These are phyloP conservation scores for Cyclocybe cylindracea DNA, from an alignment of 768 basidiomycete genomes.

Conservation along the genomic window DNA sequence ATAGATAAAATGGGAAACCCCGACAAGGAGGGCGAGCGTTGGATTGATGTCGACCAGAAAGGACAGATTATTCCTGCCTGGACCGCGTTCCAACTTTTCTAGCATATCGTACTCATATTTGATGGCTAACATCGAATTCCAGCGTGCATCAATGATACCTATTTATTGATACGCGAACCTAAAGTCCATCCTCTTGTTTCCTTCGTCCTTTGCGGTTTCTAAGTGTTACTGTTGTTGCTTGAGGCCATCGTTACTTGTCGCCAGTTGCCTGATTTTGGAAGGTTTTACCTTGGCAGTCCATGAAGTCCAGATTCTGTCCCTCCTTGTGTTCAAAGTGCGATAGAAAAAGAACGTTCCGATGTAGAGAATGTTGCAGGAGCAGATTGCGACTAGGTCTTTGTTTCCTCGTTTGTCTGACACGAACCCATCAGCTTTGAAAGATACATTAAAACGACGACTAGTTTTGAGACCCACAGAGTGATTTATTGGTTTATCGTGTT, in stretches of 20 bases:
- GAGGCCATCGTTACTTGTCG: not conserved
- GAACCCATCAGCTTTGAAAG: not conserved
- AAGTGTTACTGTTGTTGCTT: conserved; percentile 61
- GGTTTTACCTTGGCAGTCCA: conserved; percentile 46
- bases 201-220: conserved; percentile 59
- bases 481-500: conserved; percentile 55
- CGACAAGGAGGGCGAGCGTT: conserved; percentile 46
- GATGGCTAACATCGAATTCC: not conserved
- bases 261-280: not conserved
- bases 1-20: conserved; percentile 47
- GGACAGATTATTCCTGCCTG: conserved; percentile 58
- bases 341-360: conserved; percentile 56
- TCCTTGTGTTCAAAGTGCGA: conserved; percentile 44
- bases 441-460: not conserved
- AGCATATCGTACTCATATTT: not conserved
- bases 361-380: conserved; percentile 57
- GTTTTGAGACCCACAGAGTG: conserved; percentile 31
- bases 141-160: not conserved
- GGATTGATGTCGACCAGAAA: conserved; percentile 69
- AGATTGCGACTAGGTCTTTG: conserved; percentile 53
- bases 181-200: conserved; percentile 63
- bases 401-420: conserved; percentile 60
- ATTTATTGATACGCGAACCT: conserved; percentile 54
- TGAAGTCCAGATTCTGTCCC: conserved; percentile 52
- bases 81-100: conserved; percentile 58